Base-by-base conservation (phyloP, 2,329 filamentous ascomycete genomes). In the Ilyonectria sp. region DNA sequence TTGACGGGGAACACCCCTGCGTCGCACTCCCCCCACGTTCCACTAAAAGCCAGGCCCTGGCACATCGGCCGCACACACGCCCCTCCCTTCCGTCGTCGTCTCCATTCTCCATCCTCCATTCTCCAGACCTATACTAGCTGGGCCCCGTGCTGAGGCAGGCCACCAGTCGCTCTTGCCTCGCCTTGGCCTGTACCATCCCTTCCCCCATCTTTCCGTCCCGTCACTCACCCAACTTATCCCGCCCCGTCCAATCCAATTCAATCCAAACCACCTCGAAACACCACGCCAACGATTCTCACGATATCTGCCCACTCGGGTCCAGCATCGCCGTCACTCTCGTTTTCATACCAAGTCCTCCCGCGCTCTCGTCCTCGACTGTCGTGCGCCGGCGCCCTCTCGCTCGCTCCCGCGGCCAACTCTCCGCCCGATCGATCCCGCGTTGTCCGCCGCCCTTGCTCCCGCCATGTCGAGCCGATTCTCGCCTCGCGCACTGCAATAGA, bases 401-500 rank as follows among this genome's bases (percentile, higher is more conserved):
- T 33, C 15, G 15, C 40, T 43, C 37, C n/a, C 40, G 61, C 43
- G 49, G 31, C 26, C 47, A 33, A 37, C 33, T 50, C 46, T 35
- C 63, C 70, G 69, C 64, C 58, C 57, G 57, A 60, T 65, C 68
- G 68, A 69, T 64, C 61, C 44, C 69, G 67, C 70, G 49, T 52
- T 55, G 65, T 61, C 50, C 60, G 65, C 68, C 65, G 57, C 61
- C 58, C 53, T 67, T 60, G 52, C 53, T 61, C 71, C 61, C 72
- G 77, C 71, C 75, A 80, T 80, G 78, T 80, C 72, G 68, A 75
- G 63, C 67, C 69, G 72, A 69, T 73, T 67, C 64, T 69, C 63
- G 59, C 70, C 71, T 60, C 67, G 71, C 73, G 73, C 70, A 72
- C 61, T 68, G 67, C 76, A 76, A 77, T 80, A 80, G 76, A 80